A percentile compares a stretch with the other conserved stretches of the same genome.
Conservation (phyloP, 2,329 filamentous ascomycete genomes). For the Pseudonectria buxi region DNA sequence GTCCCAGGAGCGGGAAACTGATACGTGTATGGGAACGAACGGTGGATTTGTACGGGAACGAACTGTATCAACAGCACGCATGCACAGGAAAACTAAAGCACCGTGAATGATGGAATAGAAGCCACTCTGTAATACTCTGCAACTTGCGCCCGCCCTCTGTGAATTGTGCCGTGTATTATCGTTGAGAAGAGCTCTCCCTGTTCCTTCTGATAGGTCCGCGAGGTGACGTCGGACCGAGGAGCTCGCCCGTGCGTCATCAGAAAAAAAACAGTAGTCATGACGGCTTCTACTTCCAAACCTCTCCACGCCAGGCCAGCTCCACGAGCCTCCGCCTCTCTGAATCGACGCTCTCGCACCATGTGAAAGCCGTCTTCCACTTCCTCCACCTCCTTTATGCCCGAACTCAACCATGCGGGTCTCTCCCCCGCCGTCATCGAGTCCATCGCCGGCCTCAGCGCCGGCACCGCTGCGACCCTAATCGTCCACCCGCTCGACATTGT, state of each 20-base stretch:
- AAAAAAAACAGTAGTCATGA: slow-evolving; percentile 4
- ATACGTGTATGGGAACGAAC: slow-evolving; percentile 12
- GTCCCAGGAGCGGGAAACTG: slow-evolving; percentile 11
- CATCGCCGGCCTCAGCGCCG: slow-evolving; percentile 83
- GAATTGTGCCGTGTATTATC: no score
- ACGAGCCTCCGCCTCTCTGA: neutral
- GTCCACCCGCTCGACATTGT: slow-evolving; percentile 92
- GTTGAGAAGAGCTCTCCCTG: no score
- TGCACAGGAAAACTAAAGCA: slow-evolving; percentile 1
- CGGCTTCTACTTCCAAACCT: neutral
- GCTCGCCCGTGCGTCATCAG: no score
- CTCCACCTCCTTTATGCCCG: slow-evolving; percentile 40
- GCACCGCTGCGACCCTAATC: slow-evolving; percentile 75
- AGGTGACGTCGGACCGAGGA: no score
- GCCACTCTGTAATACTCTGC: slow-evolving; percentile 16
- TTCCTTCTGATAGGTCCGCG: no score
- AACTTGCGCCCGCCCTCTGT: neutral
- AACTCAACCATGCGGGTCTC: slow-evolving; percentile 49
- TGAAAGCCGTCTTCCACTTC: slow-evolving; percentile 11
- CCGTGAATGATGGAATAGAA: slow-evolving; percentile 12
- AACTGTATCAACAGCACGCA: slow-evolving; percentile 19
- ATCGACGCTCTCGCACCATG: slow-evolving; percentile 12
- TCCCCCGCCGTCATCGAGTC: slow-evolving; percentile 79
- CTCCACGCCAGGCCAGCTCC: no score
- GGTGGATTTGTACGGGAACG: slow-evolving; percentile 16